A percentile compares a stretch with the other conserved stretches of the same genome.
phyloP scores from a whole-genome alignment of 768 basidiomycete species.

The Panaeolus cyanescens region DNA sequence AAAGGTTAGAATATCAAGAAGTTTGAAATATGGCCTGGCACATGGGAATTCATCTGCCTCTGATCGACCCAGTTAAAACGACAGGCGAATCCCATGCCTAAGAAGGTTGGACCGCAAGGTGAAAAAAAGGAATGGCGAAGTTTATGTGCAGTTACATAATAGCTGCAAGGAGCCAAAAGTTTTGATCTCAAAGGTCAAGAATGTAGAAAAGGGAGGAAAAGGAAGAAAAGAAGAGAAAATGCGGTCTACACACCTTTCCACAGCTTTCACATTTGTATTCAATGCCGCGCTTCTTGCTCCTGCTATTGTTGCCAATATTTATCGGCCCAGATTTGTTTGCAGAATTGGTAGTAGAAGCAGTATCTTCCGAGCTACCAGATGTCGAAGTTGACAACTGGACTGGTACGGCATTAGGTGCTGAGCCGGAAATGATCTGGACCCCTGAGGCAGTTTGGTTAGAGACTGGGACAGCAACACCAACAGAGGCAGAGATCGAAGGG shows the following conservation, averaged over 20 bases:
- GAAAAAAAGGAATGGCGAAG: too few relatives aligned
- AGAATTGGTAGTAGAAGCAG: not conserved
- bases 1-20: not conserved
- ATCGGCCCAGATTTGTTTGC: constrained; percentile 30
- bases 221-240: constrained; percentile 8
- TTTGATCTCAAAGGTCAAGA: too few relatives aligned
- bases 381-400: constrained; percentile 3
- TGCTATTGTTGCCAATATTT: constrained; percentile 39
- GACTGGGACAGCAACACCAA: constrained; percentile 18
- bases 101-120: not conserved
- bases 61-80: not conserved
- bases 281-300: constrained; percentile 73
- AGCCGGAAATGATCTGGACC: constrained; percentile 8
- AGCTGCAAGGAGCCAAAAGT: too few relatives aligned
- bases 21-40: not conserved
- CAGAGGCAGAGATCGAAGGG: constrained; percentile 15
- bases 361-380: not conserved
- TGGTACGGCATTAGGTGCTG: constrained; percentile 12
- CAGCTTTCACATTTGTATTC: constrained; percentile 94
- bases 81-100: not conserved
- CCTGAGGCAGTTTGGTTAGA: constrained; percentile 1
- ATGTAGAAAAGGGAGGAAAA: not conserved
- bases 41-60: not conserved
- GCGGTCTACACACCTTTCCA: constrained; percentile 65
- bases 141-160: too few relatives aligned